Evolutionary conservation across 1,139 yeast species (phyloP), one percentile per base, ranked within the genome.

Genomic region (Magnusiomyces ingens): DNA sequence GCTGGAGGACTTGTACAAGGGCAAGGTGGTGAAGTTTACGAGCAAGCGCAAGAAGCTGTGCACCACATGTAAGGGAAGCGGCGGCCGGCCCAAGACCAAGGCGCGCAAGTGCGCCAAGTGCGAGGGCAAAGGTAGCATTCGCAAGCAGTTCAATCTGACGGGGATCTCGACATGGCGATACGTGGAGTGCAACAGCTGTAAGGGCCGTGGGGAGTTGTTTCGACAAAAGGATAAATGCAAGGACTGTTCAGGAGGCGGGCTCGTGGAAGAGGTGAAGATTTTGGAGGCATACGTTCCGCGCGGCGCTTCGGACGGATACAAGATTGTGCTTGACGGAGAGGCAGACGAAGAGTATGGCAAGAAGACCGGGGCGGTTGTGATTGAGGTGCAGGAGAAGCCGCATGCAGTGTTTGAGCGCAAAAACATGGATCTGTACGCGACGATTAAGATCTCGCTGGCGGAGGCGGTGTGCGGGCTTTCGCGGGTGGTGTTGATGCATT

Each of bases 391-490:
- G 49, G 81, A 84, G 59, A 70, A 67, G 60, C 63, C 64, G 38
- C 69, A 58, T 78, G 58, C 68, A 0, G 63, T 62, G 2, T 85
- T 90, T 64, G 72, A 71, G 46, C 77, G 95, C 57, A 75, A 76
- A 46, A 85, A 80, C 13, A 71, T 79, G 58, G 94, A 91, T 66
- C 71, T 93, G 51, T 80, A 78, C 59, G 77, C 88, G 6, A 73
- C 76, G 32, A 71, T 82, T 52, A 75, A 72, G 17, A 78, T 93
- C 38, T 77, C 95, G 1, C 73, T 93, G 52, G 81, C 82, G 5
- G 98, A 93, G 61, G 83, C 97, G 0, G 73, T 93, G 41, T 80
- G 90, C 59, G 98, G 98, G 2, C 85, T 90, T 63, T 76, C 85
- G 13, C 75, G 80, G 56, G 75, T 79, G 11, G 74, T 90, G 8